Base-by-base conservation (phyloP, 805 yeast genomes). In the Hanseniaspora nectarophila region DNA sequence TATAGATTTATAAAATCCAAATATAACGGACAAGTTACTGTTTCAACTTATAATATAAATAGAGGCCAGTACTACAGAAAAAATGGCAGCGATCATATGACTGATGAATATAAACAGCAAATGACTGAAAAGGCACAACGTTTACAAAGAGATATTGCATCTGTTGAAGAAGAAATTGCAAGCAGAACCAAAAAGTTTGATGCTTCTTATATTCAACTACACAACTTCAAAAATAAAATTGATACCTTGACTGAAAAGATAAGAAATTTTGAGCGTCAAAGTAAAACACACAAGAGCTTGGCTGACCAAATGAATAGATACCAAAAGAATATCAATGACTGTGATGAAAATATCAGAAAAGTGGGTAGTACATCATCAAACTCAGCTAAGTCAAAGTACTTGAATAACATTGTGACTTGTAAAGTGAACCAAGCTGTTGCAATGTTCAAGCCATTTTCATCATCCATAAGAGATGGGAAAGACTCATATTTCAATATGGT, bases 1-100 rank as follows among this genome's bases (percentile, higher is more conserved):
- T 77, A 76, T 54, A 69, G 70, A 10, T 67, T 84, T 15, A 67
- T 63, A 8, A 70, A 70, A 55, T 88, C 96, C 1, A 64, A 62
- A 16, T 87, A 82, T 65, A 95, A 94, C 24, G 71, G 67, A 56
- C 85, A 37, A 34, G 50, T 52, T 28, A 33, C 50, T 24, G 50
- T 45, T 13, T 31, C 74, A 61, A 71, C 73, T 2, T 55, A 54
- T 9, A 60, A 56, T 29, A 45, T 57, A 37, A 39, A 51, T 13
- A 47, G 58, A 18, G 55, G 57, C 29, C 45, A 38, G 57, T 62
- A 26, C 59, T 61, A 45, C 63, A 61, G 56, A 60, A 57, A 42
- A 15, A 49, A 35, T 52, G 60, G 55, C 0, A 29, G 34, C 15
- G 51, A 58, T n/a, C 58, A 56, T 18, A 57, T 61, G 43, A 57